A percentile compares a stretch with the other conserved stretches of the same genome.
These are phyloP conservation scores for Alternaria sp. DNA, from an alignment of 2,329 filamentous ascomycete species.

Conservation along the genomic window DNA sequence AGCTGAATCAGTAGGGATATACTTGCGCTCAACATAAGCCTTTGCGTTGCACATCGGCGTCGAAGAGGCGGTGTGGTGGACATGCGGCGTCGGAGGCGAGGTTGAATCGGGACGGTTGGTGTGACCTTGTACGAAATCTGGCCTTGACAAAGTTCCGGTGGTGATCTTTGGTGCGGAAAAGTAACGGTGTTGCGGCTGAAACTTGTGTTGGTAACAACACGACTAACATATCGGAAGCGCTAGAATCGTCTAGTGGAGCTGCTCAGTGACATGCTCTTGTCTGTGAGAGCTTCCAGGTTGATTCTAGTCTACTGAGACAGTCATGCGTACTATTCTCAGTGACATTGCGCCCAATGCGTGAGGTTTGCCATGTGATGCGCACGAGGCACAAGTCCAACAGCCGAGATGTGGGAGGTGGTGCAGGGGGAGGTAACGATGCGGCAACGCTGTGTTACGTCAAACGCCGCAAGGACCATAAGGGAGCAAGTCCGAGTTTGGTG, in stretches of 20 bases:
- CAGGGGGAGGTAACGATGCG: not conserved
- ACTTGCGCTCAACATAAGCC: not conserved
- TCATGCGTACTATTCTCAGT: not conserved
- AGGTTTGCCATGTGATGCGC: constrained; percentile 9
- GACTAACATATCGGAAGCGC: not conserved
- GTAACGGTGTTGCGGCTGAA: not conserved
- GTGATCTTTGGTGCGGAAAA: constrained; percentile 5
- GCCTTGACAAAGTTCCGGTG: not conserved
- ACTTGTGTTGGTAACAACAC: not conserved
- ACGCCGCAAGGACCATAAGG: not conserved
- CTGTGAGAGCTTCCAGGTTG: not conserved
- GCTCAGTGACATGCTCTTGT: constrained; percentile 3
- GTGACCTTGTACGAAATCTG: constrained; percentile 7
- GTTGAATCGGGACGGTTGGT: constrained; percentile 1
- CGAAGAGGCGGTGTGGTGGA: constrained; percentile 1
- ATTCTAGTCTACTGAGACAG: not conserved
- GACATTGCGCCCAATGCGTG: constrained; percentile 2
- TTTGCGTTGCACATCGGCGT: not conserved
- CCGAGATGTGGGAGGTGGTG: constrained; percentile 10
- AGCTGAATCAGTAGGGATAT: constrained; percentile 3
- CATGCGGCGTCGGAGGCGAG: not conserved
- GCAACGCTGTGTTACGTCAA: constrained; percentile 1
- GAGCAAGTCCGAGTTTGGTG: not conserved
- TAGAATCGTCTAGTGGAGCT: not conserved
- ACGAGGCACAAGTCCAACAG: constrained; percentile 6